Evolutionary conservation across 2,329 filamentous ascomycete species (phyloP).

Genomic region (Penicillium rolfsii): DNA sequence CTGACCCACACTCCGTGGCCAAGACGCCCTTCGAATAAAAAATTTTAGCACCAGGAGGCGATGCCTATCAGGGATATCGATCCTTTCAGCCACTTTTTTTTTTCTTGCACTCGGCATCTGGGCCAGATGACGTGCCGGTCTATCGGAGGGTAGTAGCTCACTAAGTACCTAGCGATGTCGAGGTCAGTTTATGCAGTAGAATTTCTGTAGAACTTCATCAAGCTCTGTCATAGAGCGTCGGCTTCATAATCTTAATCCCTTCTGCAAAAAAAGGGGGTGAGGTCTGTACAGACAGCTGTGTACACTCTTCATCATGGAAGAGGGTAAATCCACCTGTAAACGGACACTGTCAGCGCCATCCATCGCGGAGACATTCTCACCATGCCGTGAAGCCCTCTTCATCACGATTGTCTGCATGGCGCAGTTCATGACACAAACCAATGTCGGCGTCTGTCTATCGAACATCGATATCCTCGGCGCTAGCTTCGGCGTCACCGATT

Average conservation of each 20-base stretch:
- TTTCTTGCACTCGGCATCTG: not conserved
- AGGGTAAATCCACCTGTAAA: constrained; percentile 5
- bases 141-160: not conserved
- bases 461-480: constrained; percentile 54
- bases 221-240: not conserved
- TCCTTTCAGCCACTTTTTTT: not conserved
- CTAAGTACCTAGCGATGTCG: not conserved
- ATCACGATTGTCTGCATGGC: constrained; percentile 41
- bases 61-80: not conserved
- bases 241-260: not conserved
- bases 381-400: constrained; percentile 38
- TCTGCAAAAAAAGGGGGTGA: not conserved
- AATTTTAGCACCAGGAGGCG: constrained; percentile 4
- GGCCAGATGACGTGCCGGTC: not conserved
- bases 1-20: constrained; percentile 5
- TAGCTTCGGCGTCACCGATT: constrained; percentile 50
- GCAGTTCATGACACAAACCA: constrained; percentile 52
- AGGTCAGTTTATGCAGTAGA: not conserved
- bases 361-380: constrained; percentile 28
- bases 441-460: constrained; percentile 54
- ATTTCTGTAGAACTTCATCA: not conserved
- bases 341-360: constrained; percentile 23
- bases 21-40: constrained; percentile 1
- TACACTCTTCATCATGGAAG: constrained; percentile 9
- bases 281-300: not conserved